Conservation (phyloP, 1,284 basidiomycete species). For the Anthracocystis setariae region DNA sequence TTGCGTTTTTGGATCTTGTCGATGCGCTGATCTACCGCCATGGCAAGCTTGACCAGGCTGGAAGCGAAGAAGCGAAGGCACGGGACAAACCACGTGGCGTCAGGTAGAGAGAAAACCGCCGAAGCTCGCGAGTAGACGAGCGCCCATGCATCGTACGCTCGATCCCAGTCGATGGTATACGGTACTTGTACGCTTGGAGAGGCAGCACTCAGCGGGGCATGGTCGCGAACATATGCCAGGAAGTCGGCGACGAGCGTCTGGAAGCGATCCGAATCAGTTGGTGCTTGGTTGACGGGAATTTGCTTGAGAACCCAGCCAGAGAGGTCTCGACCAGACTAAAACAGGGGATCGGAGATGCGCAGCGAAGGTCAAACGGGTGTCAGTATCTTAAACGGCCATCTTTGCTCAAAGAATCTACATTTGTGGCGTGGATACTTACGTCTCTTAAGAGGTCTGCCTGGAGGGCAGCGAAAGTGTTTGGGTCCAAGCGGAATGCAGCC, state of each 20-base stretch:
- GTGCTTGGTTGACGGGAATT: slow-evolving; percentile 29
- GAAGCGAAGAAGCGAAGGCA: slow-evolving; percentile 48
- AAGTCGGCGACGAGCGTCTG: slow-evolving; percentile 47
- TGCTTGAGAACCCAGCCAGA: slow-evolving; percentile 26
- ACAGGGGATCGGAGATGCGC: background rate
- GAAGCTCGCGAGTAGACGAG: slow-evolving; percentile 59
- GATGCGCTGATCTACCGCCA: slow-evolving; percentile 40
- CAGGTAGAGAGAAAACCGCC: slow-evolving; percentile 62
- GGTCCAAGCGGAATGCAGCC: slow-evolving; percentile 30
- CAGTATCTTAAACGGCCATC: background rate
- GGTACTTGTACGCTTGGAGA: slow-evolving; percentile 9
- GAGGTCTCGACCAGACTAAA: slow-evolving; percentile 35
- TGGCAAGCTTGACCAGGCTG: slow-evolving; percentile 38
- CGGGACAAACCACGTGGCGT: slow-evolving; percentile 65
- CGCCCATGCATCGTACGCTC: slow-evolving; percentile 55
- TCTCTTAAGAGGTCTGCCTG: slow-evolving; percentile 31
- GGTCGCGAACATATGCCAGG: slow-evolving; percentile 38
- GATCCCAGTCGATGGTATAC: slow-evolving; percentile 27
- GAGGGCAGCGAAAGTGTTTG: slow-evolving; percentile 25
- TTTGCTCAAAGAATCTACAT: too few species aligned
- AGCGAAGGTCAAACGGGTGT: background rate
- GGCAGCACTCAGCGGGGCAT: slow-evolving; percentile 20
- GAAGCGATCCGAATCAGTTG: slow-evolving; percentile 46
- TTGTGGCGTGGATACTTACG: slow-evolving; percentile 9
- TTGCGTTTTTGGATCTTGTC: slow-evolving; percentile 46